Base-by-base conservation (phyloP, 2,329 filamentous ascomycete genomes). In the Diplodia seriata region DNA sequence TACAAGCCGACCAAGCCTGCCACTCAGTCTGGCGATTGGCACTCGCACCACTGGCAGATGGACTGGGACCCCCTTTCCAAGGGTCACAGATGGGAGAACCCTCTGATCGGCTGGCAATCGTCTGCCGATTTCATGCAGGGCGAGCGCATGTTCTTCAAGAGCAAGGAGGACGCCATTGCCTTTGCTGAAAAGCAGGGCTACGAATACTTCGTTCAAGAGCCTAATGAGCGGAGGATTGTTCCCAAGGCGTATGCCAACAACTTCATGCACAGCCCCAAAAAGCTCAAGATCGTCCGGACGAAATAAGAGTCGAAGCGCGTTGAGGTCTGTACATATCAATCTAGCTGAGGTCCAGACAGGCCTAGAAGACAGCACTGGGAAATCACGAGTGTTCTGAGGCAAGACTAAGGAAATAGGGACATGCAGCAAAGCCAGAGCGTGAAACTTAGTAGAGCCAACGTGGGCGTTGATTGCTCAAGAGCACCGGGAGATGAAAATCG, bases 111-210 rank as follows among this genome's bases (percentile, higher is more conserved):
- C 70, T 99, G 96, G 96, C 94, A 97, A 79, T 98, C 94, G 29
- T 96, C 93, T 20, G 94, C 87, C 67, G 95, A 99, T 81, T 89
- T 88, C 77, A 95, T 99, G 93, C 94, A 99, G 81, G 94, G 93
- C 76, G 97, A 93, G 59, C 88, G 93, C 78, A 81, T 99, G 75
- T 90, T 90, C 80, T 99, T 99, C 86, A 91, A 91, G 81, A 86
- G 85, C 74, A 98, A 97, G 85, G 93, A 98, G 79, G 94, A 97
- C 74, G 95, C 95, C 72, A 94, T 99, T 75, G 84, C 86, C 69
- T 99, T 99, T 77, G 95, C 96, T 29, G 91, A 98, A 84, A 99
- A 98, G 87, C 95, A 99, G 81, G 95, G 96, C 43, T 99, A 99
- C 79, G 94, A 99, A 79, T 99, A 97, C 82, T 98, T 95, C 79